These are phyloP conservation scores for Pythium chondricola DNA, from an alignment of 352 stramenopile species.

Conservation along the genomic window DNA sequence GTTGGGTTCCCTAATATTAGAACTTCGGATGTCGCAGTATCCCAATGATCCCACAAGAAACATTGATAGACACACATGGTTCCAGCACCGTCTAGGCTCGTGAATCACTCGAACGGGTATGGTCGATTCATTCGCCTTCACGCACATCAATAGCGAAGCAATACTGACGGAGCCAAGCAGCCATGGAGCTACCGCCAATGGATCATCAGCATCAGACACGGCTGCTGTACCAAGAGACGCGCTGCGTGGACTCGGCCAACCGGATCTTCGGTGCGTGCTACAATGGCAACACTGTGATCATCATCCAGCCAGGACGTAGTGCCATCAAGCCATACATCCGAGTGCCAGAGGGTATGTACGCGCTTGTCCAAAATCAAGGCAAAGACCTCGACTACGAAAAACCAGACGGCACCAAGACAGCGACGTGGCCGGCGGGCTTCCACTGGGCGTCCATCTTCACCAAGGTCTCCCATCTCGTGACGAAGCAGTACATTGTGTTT, in stretches of 20 bases:
- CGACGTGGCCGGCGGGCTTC: conserved; percentile 76
- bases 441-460: conserved; percentile 70
- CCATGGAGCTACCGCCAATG: conserved; percentile 11
- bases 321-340: conserved; percentile 75
- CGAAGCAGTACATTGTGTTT: conserved; percentile 86
- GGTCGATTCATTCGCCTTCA: too few species aligned
- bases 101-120: too few species aligned
- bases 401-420: conserved; percentile 33
- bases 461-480: conserved; percentile 83
- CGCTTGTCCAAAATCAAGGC: conserved; percentile 81
- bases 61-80: too few species aligned
- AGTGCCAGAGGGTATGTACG: conserved; percentile 85
- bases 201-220: conserved; percentile 38
- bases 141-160: too few species aligned
- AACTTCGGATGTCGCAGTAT: too few species aligned
- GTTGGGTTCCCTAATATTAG: too few species aligned
- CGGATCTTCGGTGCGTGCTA: conserved; percentile 74
- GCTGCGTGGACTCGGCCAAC: conserved; percentile 62
- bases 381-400: conserved; percentile 58
- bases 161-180: too few species aligned
- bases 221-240: conserved; percentile 56
- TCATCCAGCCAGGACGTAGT: conserved; percentile 58
- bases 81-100: too few species aligned
- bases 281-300: conserved; percentile 76
- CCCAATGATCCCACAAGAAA: too few species aligned